phyloP scores from a whole-genome alignment of 768 basidiomycete species.

The Leccinum truebloodii region DNA sequence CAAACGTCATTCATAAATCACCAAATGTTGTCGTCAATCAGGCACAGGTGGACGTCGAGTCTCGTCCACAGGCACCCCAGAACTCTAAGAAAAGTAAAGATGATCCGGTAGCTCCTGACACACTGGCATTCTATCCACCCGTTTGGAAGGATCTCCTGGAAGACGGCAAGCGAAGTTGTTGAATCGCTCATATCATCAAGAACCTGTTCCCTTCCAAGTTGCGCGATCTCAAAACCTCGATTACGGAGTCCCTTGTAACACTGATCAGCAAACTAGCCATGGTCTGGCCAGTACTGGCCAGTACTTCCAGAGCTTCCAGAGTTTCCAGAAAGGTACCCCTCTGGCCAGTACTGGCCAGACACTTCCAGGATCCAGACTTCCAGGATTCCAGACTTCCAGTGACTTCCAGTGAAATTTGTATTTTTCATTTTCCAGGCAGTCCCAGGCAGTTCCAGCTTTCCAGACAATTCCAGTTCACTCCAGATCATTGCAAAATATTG shows the following conservation, averaged over 20 bases:
- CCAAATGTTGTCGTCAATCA: not conserved
- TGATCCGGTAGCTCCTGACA: not conserved
- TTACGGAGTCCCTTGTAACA: not conserved
- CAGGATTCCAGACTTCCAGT: too few species aligned
- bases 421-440: too few species aligned
- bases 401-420: too few species aligned
- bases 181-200: not conserved
- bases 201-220: not conserved
- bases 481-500: too few species aligned
- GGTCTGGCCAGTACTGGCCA: too few species aligned
- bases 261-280: not conserved
- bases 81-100: not conserved
- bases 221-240: not conserved
- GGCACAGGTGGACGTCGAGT: not conserved
- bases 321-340: too few species aligned
- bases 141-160: not conserved
- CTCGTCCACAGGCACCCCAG: not conserved
- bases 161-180: not conserved
- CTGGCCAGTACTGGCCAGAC: too few species aligned
- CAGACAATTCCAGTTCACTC: too few species aligned
- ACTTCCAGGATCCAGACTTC: too few species aligned
- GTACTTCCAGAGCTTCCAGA: too few species aligned
- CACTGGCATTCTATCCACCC: not conserved
- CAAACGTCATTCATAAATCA: not conserved
- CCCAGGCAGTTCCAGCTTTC: too few species aligned